Conservation (phyloP, 1,284 basidiomycete species). For the Kalmanozyma brasiliensis region DNA sequence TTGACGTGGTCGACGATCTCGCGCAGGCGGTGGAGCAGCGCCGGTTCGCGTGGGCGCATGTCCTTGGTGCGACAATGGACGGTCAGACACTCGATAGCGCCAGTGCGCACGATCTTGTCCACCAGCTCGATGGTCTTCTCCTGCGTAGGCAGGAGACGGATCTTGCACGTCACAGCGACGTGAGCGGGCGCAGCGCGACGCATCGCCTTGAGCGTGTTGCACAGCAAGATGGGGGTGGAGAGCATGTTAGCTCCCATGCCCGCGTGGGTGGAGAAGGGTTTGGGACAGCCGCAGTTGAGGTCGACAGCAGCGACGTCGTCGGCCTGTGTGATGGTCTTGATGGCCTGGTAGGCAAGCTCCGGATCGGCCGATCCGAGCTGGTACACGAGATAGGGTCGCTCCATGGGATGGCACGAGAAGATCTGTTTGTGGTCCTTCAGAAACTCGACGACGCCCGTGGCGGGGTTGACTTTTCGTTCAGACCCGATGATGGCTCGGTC, state of each 20-base stretch:
- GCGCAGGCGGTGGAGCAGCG: constrained; percentile 80
- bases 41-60: constrained; percentile 87
- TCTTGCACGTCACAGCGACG: constrained; percentile 74
- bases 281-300: constrained; percentile 87
- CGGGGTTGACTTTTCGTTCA: constrained; percentile 83
- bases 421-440: constrained; percentile 78
- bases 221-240: constrained; percentile 87
- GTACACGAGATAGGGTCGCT: constrained; percentile 71
- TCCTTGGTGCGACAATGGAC: constrained; percentile 94
- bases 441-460: constrained; percentile 89
- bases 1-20: constrained; percentile 86
- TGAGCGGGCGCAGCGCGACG: constrained; percentile 72
- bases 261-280: constrained; percentile 91
- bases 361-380: constrained; percentile 93
- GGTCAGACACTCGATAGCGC: constrained; percentile 83
- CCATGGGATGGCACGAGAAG: constrained; percentile 92
- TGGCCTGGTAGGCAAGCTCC: constrained; percentile 88
- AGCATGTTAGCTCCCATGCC: constrained; percentile 98
- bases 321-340: constrained; percentile 79
- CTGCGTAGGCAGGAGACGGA: constrained; percentile 85
- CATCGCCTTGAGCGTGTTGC: constrained; percentile 72
- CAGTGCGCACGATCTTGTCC: constrained; percentile 84
- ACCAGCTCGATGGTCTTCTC: constrained; percentile 88
- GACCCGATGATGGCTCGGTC: constrained; percentile 94
- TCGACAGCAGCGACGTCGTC: constrained; percentile 90